Evolutionary conservation across 345 rosid genomes (phyloP).

Genomic region (Tarenaya hassleriana): DNA sequence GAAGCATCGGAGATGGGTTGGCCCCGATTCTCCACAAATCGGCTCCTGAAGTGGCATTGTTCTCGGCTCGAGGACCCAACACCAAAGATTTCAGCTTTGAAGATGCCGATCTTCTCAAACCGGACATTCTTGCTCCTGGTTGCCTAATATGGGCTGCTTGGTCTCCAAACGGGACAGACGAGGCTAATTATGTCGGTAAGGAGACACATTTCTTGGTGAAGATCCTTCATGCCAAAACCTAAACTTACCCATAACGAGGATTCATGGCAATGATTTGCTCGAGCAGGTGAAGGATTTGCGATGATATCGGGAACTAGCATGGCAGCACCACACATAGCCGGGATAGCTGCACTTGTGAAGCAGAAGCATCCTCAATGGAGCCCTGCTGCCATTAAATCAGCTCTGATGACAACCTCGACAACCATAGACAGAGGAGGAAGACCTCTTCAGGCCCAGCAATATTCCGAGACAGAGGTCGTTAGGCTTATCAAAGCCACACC

Average conservation of each 20-base stretch:
- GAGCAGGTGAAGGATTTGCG: constrained; percentile 95
- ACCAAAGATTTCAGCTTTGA: constrained; percentile 85
- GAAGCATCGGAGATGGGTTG: constrained; percentile 94
- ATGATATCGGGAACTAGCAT: constrained; percentile 96
- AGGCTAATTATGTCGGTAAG: constrained; percentile 80
- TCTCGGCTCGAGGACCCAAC: constrained; percentile 98
- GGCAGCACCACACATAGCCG: constrained; percentile 99
- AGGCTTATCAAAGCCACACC: constrained; percentile 83
- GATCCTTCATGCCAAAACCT: neutral
- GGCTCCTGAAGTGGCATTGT: constrained; percentile 96
- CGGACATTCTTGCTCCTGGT: constrained; percentile 97
- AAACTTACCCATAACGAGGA: no score
- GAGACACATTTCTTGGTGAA: neutral
- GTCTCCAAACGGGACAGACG: constrained; percentile 98
- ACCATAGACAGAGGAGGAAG: constrained; percentile 79
- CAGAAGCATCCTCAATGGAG: constrained; percentile 96
- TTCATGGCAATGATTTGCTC: no score
- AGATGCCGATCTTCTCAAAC: constrained; percentile 99
- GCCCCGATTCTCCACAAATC: constrained; percentile 86
- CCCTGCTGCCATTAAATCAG: constrained; percentile 95
- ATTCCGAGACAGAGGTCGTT: constrained; percentile 71
- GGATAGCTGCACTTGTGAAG: constrained; percentile 96
- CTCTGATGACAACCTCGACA: constrained; percentile 89
- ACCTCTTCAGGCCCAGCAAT: constrained; percentile 89
- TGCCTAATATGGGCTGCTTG: constrained; percentile 99